A percentile compares a stretch with the other conserved stretches of the same genome.
Evolutionary conservation across 768 basidiomycete genomes (phyloP).

Genomic region (Daedalea quercina): DNA sequence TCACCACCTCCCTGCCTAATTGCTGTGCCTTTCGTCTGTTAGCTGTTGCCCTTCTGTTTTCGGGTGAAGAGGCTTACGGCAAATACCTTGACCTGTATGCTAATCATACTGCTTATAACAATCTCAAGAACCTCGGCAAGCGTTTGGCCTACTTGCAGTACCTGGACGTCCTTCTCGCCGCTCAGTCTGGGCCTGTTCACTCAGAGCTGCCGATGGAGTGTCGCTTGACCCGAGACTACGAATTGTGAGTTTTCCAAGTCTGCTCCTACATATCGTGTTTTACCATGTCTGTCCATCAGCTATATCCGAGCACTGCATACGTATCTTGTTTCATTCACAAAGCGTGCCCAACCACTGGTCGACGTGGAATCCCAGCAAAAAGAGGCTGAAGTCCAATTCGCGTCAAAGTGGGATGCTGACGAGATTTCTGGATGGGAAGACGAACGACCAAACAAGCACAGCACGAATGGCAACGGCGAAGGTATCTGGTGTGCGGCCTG

Average conservation of each 20-base stretch:
- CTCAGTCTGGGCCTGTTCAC: constrained; percentile 57
- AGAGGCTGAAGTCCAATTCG: constrained; percentile 64
- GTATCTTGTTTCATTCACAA: constrained; percentile 83
- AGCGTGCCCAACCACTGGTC: constrained; percentile 76
- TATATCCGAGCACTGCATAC: constrained; percentile 79
- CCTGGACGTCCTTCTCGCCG: constrained; percentile 74
- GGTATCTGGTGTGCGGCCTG: constrained; percentile 95
- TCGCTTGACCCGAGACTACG: constrained; percentile 69
- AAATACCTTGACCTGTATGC: constrained; percentile 91
- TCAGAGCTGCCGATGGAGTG: constrained; percentile 62
- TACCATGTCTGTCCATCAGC: constrained; percentile 28
- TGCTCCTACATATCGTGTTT: not conserved
- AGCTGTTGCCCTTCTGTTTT: constrained; percentile 85
- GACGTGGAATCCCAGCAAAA: constrained; percentile 66
- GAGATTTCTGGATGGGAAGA: constrained; percentile 76
- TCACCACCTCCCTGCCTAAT: not conserved
- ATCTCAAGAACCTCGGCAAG: constrained; percentile 79
- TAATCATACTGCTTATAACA: constrained; percentile 84
- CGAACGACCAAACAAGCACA: constrained; percentile 29
- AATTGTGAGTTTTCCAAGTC: constrained; percentile 46
- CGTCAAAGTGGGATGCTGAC: constrained; percentile 70
- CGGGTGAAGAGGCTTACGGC: constrained; percentile 93
- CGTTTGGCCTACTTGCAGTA: constrained; percentile 90
- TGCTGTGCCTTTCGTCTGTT: not conserved
- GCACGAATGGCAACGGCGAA: constrained; percentile 31